phyloP scores from a whole-genome alignment of 371 early-diverging fungal species.

The Sporodiniella umbellata region DNA sequence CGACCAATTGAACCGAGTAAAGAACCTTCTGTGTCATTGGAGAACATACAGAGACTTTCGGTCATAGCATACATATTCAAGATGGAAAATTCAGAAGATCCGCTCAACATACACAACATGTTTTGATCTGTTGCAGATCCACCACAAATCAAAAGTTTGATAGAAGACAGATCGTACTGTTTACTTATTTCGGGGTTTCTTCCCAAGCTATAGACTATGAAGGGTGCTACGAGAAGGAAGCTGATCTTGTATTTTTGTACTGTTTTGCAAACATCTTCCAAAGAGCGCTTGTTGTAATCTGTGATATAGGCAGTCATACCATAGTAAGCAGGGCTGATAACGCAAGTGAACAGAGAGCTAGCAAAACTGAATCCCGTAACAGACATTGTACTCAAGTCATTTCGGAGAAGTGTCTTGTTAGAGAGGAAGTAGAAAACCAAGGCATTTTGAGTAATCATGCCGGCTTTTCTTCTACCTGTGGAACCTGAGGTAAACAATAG shows the following conservation, averaged over 20 bases:
- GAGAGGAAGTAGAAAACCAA: neutral
- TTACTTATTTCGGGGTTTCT: slow-evolving; percentile 56
- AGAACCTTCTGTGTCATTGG: neutral
- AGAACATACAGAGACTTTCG: slow-evolving; percentile 35
- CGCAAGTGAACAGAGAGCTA: neutral
- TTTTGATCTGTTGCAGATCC: slow-evolving; percentile 71
- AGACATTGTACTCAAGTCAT: neutral
- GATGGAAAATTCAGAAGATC: slow-evolving; percentile 39
- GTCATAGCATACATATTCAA: slow-evolving; percentile 67
- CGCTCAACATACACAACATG: slow-evolving; percentile 31
- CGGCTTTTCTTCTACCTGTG: slow-evolving; percentile 26
- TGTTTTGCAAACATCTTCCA: slow-evolving; percentile 41
- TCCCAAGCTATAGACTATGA: slow-evolving; percentile 41
- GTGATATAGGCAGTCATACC: slow-evolving; percentile 18
- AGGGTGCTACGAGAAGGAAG: slow-evolving; percentile 62
- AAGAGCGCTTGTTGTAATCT: slow-evolving; percentile 24
- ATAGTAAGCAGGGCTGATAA: neutral
- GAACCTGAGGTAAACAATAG: slow-evolving; percentile 32
- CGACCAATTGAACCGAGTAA: slow-evolving; percentile 54
- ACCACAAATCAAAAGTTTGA: slow-evolving; percentile 52
- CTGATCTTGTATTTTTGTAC: slow-evolving; percentile 61
- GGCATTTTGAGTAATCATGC: slow-evolving; percentile 3
- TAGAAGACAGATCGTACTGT: slow-evolving; percentile 57
- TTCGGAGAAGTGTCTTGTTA: neutral
- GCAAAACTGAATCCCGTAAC: slow-evolving; percentile 13